A percentile compares a stretch with the other conserved stretches of the same genome.
These are phyloP conservation scores for Pleochaeta shiraiana DNA, from an alignment of 2,329 filamentous ascomycete species.

Conservation along the genomic window DNA sequence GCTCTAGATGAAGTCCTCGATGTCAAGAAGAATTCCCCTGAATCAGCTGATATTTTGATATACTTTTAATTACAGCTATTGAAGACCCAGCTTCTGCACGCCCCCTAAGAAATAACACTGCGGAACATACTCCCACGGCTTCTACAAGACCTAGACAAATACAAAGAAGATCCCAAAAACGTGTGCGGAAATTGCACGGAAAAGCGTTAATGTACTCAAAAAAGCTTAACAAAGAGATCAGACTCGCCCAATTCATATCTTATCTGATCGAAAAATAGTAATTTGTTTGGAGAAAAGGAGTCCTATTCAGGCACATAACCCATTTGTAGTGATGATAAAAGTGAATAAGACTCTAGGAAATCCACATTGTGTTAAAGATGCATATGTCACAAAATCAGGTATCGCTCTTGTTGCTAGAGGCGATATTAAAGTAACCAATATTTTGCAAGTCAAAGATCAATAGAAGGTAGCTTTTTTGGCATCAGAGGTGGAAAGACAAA, in stretches of 20 bases:
- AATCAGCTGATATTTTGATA: background rate
- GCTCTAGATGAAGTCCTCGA: background rate
- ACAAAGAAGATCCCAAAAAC: background rate
- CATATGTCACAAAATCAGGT: background rate
- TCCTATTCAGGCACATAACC: background rate
- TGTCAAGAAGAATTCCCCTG: background rate
- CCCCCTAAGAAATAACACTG: background rate
- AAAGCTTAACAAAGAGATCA: background rate
- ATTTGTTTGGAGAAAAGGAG: background rate
- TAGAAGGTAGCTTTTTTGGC: background rate
- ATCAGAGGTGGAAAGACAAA: background rate
- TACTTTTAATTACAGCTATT: background rate
- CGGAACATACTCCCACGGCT: too few species aligned
- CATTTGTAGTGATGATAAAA: background rate
- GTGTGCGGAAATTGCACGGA: background rate
- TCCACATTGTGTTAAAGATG: background rate
- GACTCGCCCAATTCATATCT: background rate
- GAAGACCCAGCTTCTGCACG: background rate
- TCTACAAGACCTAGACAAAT: too few species aligned
- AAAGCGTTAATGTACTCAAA: background rate
- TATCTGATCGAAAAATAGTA: background rate
- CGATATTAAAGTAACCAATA: background rate
- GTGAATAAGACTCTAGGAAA: background rate
- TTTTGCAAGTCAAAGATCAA: background rate
- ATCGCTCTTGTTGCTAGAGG: background rate